Evolutionary conservation across 306 rosid genomes (phyloP).

Genomic region (Calophaca sinica): DNA sequence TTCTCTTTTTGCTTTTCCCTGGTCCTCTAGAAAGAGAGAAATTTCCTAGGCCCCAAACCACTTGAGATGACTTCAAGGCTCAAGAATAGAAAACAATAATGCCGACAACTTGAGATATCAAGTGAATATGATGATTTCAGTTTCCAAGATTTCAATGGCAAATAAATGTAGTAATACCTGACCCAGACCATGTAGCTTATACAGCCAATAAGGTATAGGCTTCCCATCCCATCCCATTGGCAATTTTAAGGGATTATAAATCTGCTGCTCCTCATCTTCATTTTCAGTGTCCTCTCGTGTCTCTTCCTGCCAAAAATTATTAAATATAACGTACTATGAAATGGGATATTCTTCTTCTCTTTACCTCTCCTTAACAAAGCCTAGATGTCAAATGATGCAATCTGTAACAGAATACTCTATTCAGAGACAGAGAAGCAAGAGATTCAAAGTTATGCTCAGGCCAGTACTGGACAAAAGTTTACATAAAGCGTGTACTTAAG

Average conservation of each 20-base stretch:
- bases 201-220: slow-evolving; percentile 98
- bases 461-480: not conserved
- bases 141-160: slow-evolving; percentile 35
- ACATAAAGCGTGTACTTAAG: too few relatives aligned
- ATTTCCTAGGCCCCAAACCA: not conserved
- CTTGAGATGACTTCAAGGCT: slow-evolving; percentile 7
- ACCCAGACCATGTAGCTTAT: slow-evolving; percentile 98
- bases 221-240: slow-evolving; percentile 99
- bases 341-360: not conserved
- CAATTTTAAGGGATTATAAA: slow-evolving; percentile 95
- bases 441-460: not conserved
- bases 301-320: slow-evolving; percentile 73
- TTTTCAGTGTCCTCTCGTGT: slow-evolving; percentile 90
- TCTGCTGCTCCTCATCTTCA: slow-evolving; percentile 97
- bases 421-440: slow-evolving; percentile 8
- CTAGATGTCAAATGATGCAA: too few relatives aligned
- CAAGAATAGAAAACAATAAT: not conserved
- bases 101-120: not conserved
- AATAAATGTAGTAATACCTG: slow-evolving; percentile 68
- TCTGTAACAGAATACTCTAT: not conserved
- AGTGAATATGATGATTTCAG: slow-evolving; percentile 6
- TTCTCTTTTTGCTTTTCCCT: not conserved
- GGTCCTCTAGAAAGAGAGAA: not conserved
- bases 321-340: not conserved
- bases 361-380: too few relatives aligned